phyloP scores from a whole-genome alignment of 2,329 filamentous ascomycete species.

The Alternaria novae-zelandiae region DNA sequence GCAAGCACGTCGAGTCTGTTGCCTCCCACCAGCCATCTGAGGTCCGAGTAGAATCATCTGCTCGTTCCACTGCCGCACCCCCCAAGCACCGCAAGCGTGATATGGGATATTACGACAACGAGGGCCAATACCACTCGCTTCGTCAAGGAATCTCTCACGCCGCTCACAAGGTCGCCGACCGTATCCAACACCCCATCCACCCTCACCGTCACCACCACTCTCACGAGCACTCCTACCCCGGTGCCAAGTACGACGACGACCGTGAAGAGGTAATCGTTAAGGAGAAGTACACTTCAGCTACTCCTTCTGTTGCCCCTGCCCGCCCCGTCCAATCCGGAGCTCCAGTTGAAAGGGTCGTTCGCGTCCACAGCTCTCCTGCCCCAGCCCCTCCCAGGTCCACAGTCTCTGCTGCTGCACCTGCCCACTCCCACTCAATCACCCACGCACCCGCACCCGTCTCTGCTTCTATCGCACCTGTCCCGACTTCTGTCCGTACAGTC shows the following conservation, averaged over 20 bases:
- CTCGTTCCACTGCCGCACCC: constrained; percentile 60
- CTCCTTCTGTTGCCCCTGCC: constrained; percentile 36
- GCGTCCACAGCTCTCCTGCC: constrained; percentile 54
- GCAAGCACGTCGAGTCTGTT: constrained; percentile 42
- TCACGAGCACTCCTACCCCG: constrained; percentile 45
- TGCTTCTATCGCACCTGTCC: constrained; percentile 22
- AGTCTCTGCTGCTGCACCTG: constrained; percentile 72
- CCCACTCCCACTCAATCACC: constrained; percentile 65
- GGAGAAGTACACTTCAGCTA: constrained; percentile 50
- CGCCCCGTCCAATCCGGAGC: constrained; percentile 47
- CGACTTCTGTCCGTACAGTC: constrained; percentile 22
- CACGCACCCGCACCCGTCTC: constrained; percentile 10
- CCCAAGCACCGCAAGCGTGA: constrained; percentile 61
- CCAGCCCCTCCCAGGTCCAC: constrained; percentile 13
- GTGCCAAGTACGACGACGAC: constrained; percentile 41
- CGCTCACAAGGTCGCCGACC: constrained; percentile 59
- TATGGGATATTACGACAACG: constrained; percentile 83
- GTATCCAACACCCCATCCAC: constrained; percentile 68
- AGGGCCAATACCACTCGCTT: constrained; percentile 77
- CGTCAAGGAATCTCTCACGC: constrained; percentile 72
- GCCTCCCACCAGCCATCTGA: constrained; percentile 51
- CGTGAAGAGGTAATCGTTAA: constrained; percentile 58
- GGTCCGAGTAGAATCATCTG: constrained; percentile 58
- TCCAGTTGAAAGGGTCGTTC: constrained; percentile 41
- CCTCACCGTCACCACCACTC: constrained; percentile 59